Evolutionary conservation across 805 yeast genomes (phyloP).

Genomic region (Candida michaelii): DNA sequence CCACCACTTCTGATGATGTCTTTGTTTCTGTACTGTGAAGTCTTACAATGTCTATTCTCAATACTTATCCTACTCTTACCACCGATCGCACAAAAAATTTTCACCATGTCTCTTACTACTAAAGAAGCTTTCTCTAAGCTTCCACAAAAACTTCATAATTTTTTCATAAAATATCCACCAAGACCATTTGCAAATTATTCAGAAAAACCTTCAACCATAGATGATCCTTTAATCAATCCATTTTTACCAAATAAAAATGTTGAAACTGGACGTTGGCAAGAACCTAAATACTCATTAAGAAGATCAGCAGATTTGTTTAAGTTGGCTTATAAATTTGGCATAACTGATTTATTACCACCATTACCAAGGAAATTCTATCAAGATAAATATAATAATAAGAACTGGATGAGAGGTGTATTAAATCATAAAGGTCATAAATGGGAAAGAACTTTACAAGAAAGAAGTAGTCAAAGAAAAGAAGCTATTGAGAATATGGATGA

Average conservation of each 20-base stretch:
- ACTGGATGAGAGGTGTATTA: conserved; percentile 72
- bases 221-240: conserved; percentile 77
- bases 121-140: conserved; percentile 55
- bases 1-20: too few species aligned
- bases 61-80: too few species aligned
- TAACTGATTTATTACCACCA: conserved; percentile 73
- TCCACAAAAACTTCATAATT: conserved; percentile 67
- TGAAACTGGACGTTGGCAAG: conserved; percentile 72
- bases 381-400: conserved; percentile 70
- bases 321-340: conserved; percentile 78
- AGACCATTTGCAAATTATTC: conserved; percentile 70
- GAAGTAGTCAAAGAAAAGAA: conserved; percentile 58
- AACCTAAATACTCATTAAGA: conserved; percentile 76
- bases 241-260: conserved; percentile 85
- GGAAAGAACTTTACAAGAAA: conserved; percentile 64
- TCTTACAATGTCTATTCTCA: neutral
- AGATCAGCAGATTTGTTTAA: conserved; percentile 82
- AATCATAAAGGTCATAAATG: conserved; percentile 79
- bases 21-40: too few species aligned
- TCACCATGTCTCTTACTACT: conserved; percentile 29
- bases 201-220: conserved; percentile 59
- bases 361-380: conserved; percentile 70
- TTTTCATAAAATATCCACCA: conserved; percentile 84
- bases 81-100: conserved; percentile 9
- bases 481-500: conserved; percentile 70